Percentiles rank a stretch among this genome's conserved stretches.
phyloP scores from a whole-genome alignment of 441 rosid genomes.

The Brassica balearica region DNA sequence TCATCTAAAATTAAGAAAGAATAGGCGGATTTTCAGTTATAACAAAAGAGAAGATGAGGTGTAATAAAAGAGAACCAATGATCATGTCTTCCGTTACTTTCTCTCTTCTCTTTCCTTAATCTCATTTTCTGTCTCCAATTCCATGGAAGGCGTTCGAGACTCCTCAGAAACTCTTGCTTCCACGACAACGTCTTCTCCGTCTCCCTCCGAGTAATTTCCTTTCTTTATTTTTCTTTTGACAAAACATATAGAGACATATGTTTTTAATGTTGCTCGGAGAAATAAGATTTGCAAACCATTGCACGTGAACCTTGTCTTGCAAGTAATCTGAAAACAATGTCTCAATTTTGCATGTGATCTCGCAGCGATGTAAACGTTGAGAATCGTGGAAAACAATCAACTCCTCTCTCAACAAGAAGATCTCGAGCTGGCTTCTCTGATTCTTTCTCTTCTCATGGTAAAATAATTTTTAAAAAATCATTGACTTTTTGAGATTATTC shows the following conservation, averaged over 20 bases:
- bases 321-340: conserved; percentile 15
- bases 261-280: not conserved
- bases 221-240: not conserved
- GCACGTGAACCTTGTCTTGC: not conserved
- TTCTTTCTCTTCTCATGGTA: conserved; percentile 60
- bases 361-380: conserved; percentile 42
- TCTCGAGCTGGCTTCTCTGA: conserved; percentile 60
- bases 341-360: not conserved
- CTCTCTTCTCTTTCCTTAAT: conserved; percentile 36
- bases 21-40: conserved; percentile 27
- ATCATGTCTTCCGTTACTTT: conserved; percentile 37
- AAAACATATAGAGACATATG: not conserved
- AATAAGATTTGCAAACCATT: not conserved
- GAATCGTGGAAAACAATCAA: conserved; percentile 35
- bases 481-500: not conserved
- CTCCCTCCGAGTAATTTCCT: conserved; percentile 37
- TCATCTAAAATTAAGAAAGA: conserved; percentile 32
- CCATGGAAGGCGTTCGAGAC: conserved; percentile 47
- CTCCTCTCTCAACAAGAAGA: conserved; percentile 46
- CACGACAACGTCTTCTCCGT: conserved; percentile 40
- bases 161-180: conserved; percentile 40
- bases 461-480: not conserved
- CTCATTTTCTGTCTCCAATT: conserved; percentile 28
- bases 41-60: conserved; percentile 40
- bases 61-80: conserved; percentile 32